phyloP scores from a whole-genome alignment of 1,139 yeast species.

The Taiozyma sp. region DNA sequence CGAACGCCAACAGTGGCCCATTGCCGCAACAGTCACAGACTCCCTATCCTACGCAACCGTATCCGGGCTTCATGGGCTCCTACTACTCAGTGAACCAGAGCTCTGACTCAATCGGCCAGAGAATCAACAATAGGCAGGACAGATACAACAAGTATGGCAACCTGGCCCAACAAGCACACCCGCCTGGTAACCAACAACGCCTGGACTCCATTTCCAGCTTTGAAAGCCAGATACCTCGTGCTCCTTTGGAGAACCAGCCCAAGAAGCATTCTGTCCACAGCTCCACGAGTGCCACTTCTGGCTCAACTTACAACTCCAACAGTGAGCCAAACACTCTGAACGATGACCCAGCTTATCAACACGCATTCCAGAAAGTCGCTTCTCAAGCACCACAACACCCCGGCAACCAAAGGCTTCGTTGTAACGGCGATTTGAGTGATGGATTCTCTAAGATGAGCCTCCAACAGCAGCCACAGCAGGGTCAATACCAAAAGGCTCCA shows the following conservation, averaged over 20 bases:
- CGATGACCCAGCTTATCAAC: background rate
- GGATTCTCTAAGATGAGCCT: background rate
- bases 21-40: slow-evolving; percentile 1
- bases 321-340: background rate
- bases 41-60: slow-evolving; percentile 19
- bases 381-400: background rate
- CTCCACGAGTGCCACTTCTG: background rate
- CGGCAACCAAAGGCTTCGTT: background rate
- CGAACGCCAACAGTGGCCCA: background rate
- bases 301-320: background rate
- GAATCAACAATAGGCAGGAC: slow-evolving; percentile 11
- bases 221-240: slow-evolving; percentile 1
- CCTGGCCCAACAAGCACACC: background rate
- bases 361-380: background rate
- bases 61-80: slow-evolving; percentile 12
- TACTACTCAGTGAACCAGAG: slow-evolving; percentile 10
- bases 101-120: slow-evolving; percentile 14
- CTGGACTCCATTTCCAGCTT: slow-evolving; percentile 4
- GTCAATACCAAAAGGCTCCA: background rate
- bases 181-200: slow-evolving; percentile 1
- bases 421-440: background rate
- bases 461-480: background rate
- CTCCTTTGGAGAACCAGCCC: background rate
- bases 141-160: slow-evolving; percentile 6
- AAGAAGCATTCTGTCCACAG: background rate